Conservation (phyloP, 371 early-diverging fungal genomes). For the Apophysomyces trapeziformis region DNA sequence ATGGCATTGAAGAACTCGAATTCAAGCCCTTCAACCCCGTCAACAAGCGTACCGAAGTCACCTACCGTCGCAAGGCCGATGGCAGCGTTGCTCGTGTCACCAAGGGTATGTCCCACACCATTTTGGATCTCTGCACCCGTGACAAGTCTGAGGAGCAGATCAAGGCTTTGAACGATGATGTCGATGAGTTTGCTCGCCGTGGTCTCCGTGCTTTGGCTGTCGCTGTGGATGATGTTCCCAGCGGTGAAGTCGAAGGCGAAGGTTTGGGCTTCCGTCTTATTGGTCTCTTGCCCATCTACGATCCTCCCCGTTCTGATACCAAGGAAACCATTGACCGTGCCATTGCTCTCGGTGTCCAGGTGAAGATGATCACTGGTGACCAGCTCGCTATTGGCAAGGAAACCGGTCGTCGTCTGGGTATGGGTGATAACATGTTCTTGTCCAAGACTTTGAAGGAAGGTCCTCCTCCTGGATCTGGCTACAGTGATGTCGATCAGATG, state of each 20-base stretch:
- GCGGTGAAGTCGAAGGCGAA: slow-evolving; percentile 55
- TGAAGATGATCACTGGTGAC: slow-evolving; percentile 94
- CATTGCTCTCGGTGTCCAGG: slow-evolving; percentile 81
- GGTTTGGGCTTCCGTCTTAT: slow-evolving; percentile 63
- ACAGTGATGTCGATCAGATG: slow-evolving; percentile 74
- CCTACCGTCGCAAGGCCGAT: slow-evolving; percentile 62
- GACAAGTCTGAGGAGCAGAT: slow-evolving; percentile 59
- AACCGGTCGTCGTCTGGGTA: slow-evolving; percentile 70
- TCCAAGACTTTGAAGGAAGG: slow-evolving; percentile 72
- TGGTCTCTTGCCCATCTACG: slow-evolving; percentile 78
- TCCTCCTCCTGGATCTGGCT: slow-evolving; percentile 65
- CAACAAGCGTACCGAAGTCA: slow-evolving; percentile 82
- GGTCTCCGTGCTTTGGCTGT: slow-evolving; percentile 84
- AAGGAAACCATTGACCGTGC: slow-evolving; percentile 81
- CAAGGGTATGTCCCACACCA: slow-evolving; percentile 73
- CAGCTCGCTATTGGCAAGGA: slow-evolving; percentile 87
- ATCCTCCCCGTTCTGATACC: slow-evolving; percentile 84
- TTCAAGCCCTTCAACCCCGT: slow-evolving; percentile 87
- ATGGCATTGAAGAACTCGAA: slow-evolving; percentile 64
- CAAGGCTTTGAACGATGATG: slow-evolving; percentile 55
- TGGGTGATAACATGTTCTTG: slow-evolving; percentile 71
- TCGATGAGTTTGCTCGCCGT: slow-evolving; percentile 69
- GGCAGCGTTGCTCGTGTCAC: slow-evolving; percentile 62
- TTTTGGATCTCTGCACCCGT: slow-evolving; percentile 66
- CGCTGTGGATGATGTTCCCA: slow-evolving; percentile 63